phyloP scores from a whole-genome alignment of 768 basidiomycete species.

The Pleurotus eryngii region DNA sequence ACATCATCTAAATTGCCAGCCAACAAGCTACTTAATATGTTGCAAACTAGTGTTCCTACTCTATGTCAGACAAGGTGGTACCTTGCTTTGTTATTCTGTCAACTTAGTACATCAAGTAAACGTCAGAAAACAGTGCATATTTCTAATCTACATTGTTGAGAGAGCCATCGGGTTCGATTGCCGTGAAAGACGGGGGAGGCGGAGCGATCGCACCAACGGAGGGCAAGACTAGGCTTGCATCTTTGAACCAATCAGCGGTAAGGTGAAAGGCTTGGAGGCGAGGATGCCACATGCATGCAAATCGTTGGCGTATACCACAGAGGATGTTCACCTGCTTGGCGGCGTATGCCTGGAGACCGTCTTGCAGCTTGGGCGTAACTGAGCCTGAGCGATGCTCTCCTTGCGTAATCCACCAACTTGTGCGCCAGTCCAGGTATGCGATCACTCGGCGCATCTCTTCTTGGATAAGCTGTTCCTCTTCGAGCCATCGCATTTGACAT shows the following conservation, averaged over 20 bases:
- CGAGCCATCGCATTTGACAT: background rate
- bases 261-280: background rate
- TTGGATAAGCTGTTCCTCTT: background rate
- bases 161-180: too few species aligned
- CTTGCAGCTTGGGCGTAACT: background rate
- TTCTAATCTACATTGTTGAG: too few species aligned
- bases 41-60: too few species aligned
- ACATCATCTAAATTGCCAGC: too few species aligned
- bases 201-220: too few species aligned
- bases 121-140: too few species aligned
- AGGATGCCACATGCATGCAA: background rate
- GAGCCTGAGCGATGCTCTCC: background rate
- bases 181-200: too few species aligned
- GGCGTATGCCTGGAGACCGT: conserved; percentile 8
- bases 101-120: too few species aligned
- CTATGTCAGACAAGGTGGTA: too few species aligned
- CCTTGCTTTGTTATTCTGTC: too few species aligned
- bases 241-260: background rate
- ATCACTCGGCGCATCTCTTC: conserved; percentile 10
- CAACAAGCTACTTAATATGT: too few species aligned
- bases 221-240: background rate
- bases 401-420: conserved; percentile 7
- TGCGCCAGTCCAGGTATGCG: conserved; percentile 3
- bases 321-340: conserved; percentile 3
- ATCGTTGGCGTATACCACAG: background rate